These are phyloP conservation scores for Tetragonia tetragonoides DNA, from an alignment of 148 eudicot genomes.

Conservation along the genomic window DNA sequence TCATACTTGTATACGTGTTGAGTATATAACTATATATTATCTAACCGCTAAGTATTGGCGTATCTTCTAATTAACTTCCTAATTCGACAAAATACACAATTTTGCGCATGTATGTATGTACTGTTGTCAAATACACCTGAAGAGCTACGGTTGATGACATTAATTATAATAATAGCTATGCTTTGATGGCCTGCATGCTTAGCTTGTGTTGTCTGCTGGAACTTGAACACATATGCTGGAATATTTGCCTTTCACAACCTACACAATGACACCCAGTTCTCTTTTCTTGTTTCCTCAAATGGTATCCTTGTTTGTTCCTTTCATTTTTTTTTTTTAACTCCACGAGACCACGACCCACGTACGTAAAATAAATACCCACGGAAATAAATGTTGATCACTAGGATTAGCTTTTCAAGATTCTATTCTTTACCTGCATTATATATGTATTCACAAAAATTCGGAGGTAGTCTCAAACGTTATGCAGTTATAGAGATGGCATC, in stretches of 20 bases:
- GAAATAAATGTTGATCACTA: too few relatives aligned
- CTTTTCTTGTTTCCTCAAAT: background rate
- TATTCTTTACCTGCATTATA: too few relatives aligned
- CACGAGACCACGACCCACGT: too few relatives aligned
- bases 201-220: constrained; percentile 14
- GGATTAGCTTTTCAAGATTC: too few relatives aligned
- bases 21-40: too few relatives aligned
- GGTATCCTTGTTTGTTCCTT: background rate
- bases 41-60: background rate
- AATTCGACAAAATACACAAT: background rate
- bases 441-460: too few relatives aligned
- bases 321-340: background rate
- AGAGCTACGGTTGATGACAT: background rate
- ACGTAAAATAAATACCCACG: too few relatives aligned
- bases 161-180: background rate
- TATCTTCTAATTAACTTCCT: background rate
- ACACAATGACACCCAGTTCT: background rate
- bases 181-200: background rate
- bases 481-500: too few relatives aligned
- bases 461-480: too few relatives aligned
- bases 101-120: too few relatives aligned
- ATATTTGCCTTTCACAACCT: background rate
- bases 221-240: constrained; percentile 2
- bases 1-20: too few relatives aligned
- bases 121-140: background rate